Percentiles rank a stretch among this genome's conserved stretches.
These are phyloP conservation scores for Ophiobolus disseminans DNA, from an alignment of 2,329 filamentous ascomycete genomes.

Conservation along the genomic window DNA sequence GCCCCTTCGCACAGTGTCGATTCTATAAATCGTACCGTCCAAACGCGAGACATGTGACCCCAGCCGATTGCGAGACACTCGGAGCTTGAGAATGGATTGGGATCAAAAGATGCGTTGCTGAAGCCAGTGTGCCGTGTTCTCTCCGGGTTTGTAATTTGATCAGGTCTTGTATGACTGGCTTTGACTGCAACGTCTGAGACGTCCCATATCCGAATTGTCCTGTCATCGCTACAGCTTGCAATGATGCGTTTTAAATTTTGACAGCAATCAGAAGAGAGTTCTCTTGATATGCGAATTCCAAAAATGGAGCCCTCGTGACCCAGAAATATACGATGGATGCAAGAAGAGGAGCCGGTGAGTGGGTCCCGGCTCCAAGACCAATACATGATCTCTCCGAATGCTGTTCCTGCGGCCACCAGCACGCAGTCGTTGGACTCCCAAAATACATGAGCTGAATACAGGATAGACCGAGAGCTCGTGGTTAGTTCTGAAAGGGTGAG, in stretches of 20 bases:
- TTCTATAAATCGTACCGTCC: slow-evolving; percentile 75
- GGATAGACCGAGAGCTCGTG: slow-evolving; percentile 77
- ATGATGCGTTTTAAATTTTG: slow-evolving; percentile 67
- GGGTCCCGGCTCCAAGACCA: slow-evolving; percentile 72
- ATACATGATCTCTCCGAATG: slow-evolving; percentile 90
- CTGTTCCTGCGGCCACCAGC: slow-evolving; percentile 85
- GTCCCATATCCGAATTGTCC: slow-evolving; percentile 88
- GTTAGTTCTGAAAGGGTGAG: slow-evolving; percentile 58
- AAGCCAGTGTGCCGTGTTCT: slow-evolving; percentile 55
- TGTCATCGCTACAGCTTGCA: slow-evolving; percentile 92
- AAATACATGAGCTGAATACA: slow-evolving; percentile 81
- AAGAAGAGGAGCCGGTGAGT: slow-evolving; percentile 28
- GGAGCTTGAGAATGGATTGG: slow-evolving; percentile 22
- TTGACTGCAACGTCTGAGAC: slow-evolving; percentile 61
- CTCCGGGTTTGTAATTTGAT: slow-evolving; percentile 28
- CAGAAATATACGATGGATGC: slow-evolving; percentile 63
- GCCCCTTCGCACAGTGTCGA: slow-evolving; percentile 46
- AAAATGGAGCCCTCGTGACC: slow-evolving; percentile 94
- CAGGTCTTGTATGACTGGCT: slow-evolving; percentile 13
- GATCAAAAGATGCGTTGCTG: slow-evolving; percentile 42
- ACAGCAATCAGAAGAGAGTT: slow-evolving; percentile 20
- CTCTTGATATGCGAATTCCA: slow-evolving; percentile 76
- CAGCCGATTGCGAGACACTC: slow-evolving; percentile 72
- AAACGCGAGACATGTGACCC: slow-evolving; percentile 89
- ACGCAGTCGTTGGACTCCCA: slow-evolving; percentile 67